These are phyloP conservation scores for Haematococcus sp. DNA, from an alignment of 139 green algal genomes.

Conservation along the genomic window DNA sequence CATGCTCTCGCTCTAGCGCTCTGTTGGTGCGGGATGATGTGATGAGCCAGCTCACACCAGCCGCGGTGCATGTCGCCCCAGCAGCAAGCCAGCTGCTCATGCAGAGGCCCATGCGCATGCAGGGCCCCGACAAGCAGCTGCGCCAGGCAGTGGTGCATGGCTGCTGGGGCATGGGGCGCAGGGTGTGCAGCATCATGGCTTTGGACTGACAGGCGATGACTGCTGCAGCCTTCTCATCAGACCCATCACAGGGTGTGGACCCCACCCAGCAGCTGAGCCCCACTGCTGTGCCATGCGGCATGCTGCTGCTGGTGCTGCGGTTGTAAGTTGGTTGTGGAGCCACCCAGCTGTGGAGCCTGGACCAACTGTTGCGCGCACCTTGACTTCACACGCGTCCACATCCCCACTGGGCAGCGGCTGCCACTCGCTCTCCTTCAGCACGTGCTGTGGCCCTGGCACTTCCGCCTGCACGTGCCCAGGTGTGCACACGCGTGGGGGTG, in stretches of 20 bases:
- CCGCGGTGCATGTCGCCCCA: too few species aligned
- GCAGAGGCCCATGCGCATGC: too few species aligned
- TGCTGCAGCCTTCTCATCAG: neutral
- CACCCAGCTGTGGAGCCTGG: too few species aligned
- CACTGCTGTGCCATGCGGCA: neutral
- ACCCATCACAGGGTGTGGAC: neutral
- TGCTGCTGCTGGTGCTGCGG: neutral
- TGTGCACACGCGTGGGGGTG: too few species aligned
- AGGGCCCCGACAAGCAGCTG: too few species aligned
- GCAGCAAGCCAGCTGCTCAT: too few species aligned
- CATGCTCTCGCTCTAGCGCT: too few species aligned
- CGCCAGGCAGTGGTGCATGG: too few species aligned
- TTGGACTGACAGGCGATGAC: neutral
- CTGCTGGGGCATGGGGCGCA: too few species aligned
- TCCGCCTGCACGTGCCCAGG: neutral
- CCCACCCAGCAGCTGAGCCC: neutral
- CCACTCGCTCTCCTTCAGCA: neutral
- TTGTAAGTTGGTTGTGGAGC: neutral
- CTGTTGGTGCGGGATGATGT: too few species aligned
- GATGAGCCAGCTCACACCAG: too few species aligned
- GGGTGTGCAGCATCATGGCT: neutral
- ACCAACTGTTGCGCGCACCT: neutral
- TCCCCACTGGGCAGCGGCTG: constrained; percentile 6
- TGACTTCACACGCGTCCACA: neutral
- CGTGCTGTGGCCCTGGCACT: neutral